Conservation (phyloP, 805 yeast genomes). For the Isabelozyma gotoi region DNA sequence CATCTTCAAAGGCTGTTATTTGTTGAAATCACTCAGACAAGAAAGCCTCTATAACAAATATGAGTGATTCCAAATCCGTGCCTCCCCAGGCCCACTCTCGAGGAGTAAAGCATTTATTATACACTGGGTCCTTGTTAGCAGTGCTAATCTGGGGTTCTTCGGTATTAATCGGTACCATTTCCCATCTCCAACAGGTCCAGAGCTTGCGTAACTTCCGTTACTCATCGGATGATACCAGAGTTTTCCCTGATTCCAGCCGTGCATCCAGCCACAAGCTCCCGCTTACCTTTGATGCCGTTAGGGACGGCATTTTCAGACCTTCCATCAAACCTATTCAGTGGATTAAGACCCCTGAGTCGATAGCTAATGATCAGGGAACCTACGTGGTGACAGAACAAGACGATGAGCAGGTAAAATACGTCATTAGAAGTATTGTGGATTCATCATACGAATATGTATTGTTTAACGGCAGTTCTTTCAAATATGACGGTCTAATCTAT, state of each 20-base stretch:
- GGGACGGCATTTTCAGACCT: conserved; percentile 61
- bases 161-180: conserved; percentile 23
- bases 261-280: conserved; percentile 14
- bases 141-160: conserved; percentile 38
- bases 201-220: background rate
- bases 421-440: conserved; percentile 54
- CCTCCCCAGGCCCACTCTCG: background rate
- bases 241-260: conserved; percentile 2
- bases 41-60: too few relatives aligned
- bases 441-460: conserved; percentile 43
- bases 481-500: conserved; percentile 36
- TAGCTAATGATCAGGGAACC: conserved; percentile 61
- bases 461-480: conserved; percentile 50
- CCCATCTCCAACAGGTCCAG: conserved; percentile 10
- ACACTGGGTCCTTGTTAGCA: conserved; percentile 19
- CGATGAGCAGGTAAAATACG: conserved; percentile 45
- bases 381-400: conserved; percentile 43
- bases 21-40: too few relatives aligned
- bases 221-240: background rate
- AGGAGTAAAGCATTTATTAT: background rate
- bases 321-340: conserved; percentile 61
- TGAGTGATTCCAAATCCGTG: too few relatives aligned
- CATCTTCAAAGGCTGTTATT: too few relatives aligned
- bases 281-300: conserved; percentile 29
- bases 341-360: conserved; percentile 56